Evolutionary conservation across 2,329 filamentous ascomycete species (phyloP).

Genomic region (Xylariaceae sp.): DNA sequence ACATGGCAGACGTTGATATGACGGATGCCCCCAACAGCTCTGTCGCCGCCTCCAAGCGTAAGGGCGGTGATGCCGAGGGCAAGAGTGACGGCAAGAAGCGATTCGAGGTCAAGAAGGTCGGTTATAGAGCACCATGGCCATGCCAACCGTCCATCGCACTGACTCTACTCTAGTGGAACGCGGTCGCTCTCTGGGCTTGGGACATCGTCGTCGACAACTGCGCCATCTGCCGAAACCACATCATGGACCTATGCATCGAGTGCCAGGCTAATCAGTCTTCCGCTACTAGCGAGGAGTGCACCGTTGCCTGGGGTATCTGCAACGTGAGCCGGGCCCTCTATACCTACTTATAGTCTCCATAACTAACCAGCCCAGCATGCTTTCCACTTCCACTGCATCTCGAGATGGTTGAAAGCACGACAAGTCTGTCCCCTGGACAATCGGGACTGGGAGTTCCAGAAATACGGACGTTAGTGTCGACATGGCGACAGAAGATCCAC

Average conservation of each 20-base stretch:
- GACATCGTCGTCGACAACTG: conserved; percentile 99
- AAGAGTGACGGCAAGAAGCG: conserved; percentile 75
- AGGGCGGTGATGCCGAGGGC: conserved; percentile 37
- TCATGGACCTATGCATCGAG: conserved; percentile 99
- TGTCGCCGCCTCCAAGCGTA: conserved; percentile 44
- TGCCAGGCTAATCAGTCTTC: conserved; percentile 98
- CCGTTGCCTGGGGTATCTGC: conserved; percentile 97
- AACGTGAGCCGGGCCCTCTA: conserved; percentile 60
- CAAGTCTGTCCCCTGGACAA: conserved; percentile 98
- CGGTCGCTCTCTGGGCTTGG: conserved; percentile 97
- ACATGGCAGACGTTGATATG: conserved; percentile 96
- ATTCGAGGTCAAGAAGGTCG: conserved; percentile 97
- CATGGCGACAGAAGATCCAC: neutral
- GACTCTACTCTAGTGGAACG: conserved; percentile 96
- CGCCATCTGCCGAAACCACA: conserved; percentile 97
- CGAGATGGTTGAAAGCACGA: conserved; percentile 96
- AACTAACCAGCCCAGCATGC: conserved; percentile 64
- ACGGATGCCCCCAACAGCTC: conserved; percentile 63
- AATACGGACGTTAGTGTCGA: conserved; percentile 80
- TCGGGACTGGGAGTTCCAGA: conserved; percentile 99
- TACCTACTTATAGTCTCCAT: neutral
- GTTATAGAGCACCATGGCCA: no score
- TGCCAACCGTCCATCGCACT: no score
- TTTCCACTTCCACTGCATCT: conserved; percentile 99
- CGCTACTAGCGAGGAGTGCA: conserved; percentile 95